These are phyloP conservation scores for Arabis alpina DNA, from an alignment of 345 rosid genomes.

Conservation along the genomic window DNA sequence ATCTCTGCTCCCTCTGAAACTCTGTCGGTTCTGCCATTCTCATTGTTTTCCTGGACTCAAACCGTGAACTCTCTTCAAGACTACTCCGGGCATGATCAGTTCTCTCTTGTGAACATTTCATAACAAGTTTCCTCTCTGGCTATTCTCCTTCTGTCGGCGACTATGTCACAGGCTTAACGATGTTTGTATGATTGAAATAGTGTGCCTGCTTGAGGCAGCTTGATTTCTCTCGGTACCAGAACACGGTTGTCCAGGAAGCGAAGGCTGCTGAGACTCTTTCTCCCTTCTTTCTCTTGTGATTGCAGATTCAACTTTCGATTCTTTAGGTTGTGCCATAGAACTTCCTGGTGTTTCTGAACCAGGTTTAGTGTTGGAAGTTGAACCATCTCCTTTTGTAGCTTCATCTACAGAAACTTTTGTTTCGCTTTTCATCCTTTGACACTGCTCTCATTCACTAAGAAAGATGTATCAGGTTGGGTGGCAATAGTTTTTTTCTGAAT, in stretches of 20 bases:
- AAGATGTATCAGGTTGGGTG: conserved; percentile 51
- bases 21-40: conserved; percentile 78
- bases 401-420: conserved; percentile 55
- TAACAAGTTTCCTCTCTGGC: conserved; percentile 70
- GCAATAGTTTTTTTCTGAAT: conserved; percentile 45
- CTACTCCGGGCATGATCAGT: conserved; percentile 69
- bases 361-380: conserved; percentile 53
- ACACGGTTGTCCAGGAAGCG: conserved; percentile 63
- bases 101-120: conserved; percentile 73
- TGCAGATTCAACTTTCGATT: conserved; percentile 52
- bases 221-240: conserved; percentile 55
- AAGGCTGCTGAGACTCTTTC: conserved; percentile 62
- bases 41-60: conserved; percentile 75
- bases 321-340: conserved; percentile 67
- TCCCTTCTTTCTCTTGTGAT: conserved; percentile 62
- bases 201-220: conserved; percentile 59
- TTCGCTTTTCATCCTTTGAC: conserved; percentile 55
- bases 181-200: conserved; percentile 66
- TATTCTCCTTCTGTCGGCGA: conserved; percentile 81
- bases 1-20: conserved; percentile 58
- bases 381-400: conserved; percentile 60
- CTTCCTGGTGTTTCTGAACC: conserved; percentile 50
- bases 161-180: conserved; percentile 62
- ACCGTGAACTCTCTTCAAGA: conserved; percentile 69
- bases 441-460: conserved; percentile 48